A percentile compares a stretch with the other conserved stretches of the same genome.
Conservation (phyloP, 352 stramenopile genomes). For the Globisporangium emineosum region DNA sequence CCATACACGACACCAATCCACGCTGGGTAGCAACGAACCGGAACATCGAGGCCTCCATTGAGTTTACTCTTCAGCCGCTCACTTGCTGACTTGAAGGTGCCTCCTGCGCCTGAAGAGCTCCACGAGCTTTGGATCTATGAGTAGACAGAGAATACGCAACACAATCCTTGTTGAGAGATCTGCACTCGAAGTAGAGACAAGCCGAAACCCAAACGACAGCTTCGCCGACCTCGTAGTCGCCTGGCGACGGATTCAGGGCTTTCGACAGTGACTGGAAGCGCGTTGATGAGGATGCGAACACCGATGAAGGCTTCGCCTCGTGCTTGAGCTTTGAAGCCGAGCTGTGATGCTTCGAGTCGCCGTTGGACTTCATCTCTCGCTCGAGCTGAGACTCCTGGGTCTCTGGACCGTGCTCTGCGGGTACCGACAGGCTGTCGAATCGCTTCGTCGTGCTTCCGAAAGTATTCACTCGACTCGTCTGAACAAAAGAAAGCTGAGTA, state of each 20-base stretch:
- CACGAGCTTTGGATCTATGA: slow-evolving; percentile 67
- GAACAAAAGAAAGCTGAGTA: not conserved
- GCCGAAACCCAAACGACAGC: too few species aligned
- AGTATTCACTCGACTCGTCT: slow-evolving; percentile 64
- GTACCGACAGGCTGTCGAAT: slow-evolving; percentile 51
- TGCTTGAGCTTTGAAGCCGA: slow-evolving; percentile 17
- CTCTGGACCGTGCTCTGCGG: slow-evolving; percentile 18
- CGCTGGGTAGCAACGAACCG: slow-evolving; percentile 28
- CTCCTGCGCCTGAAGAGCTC: slow-evolving; percentile 55
- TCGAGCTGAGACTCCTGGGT: slow-evolving; percentile 54
- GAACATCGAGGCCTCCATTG: slow-evolving; percentile 30
- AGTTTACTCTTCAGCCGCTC: slow-evolving; percentile 47
- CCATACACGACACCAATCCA: not conserved
- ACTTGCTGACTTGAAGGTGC: slow-evolving; percentile 66
- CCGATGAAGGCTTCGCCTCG: slow-evolving; percentile 49
- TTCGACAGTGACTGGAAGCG: slow-evolving; percentile 46
- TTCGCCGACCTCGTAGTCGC: slow-evolving; percentile 60
- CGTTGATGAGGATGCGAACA: slow-evolving; percentile 62
- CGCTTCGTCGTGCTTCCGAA: slow-evolving; percentile 77
- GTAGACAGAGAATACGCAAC: too few species aligned
- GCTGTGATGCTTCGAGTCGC: slow-evolving; percentile 21
- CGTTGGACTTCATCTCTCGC: slow-evolving; percentile 42
- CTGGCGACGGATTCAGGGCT: slow-evolving; percentile 39
- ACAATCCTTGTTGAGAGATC: not conserved
- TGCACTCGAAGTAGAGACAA: not conserved